Evolutionary conservation across 2,329 filamentous ascomycete genomes (phyloP).

Genomic region (Atkinsonella texensis): DNA sequence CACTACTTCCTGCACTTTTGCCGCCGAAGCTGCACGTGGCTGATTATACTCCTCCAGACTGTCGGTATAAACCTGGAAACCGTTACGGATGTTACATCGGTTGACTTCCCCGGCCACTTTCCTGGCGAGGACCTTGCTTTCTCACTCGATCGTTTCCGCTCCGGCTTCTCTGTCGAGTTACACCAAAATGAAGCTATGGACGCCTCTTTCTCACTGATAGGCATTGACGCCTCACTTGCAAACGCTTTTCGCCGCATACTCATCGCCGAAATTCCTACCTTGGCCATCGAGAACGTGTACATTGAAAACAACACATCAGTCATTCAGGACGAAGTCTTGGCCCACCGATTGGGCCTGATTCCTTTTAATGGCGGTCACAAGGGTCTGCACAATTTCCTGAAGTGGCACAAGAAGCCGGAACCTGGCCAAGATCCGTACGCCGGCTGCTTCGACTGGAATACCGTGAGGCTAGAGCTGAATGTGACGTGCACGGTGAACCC

Average conservation of each 20-base stretch:
- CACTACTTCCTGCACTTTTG: background rate
- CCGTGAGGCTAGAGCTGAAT: slow-evolving; percentile 64
- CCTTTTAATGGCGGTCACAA: slow-evolving; percentile 71
- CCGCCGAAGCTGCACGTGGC: background rate
- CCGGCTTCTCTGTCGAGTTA: slow-evolving; percentile 64
- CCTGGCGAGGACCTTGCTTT: slow-evolving; percentile 79
- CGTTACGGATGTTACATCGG: slow-evolving; percentile 77
- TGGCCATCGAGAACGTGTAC: slow-evolving; percentile 90
- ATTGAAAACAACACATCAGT: slow-evolving; percentile 95
- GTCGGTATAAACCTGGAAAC: slow-evolving; percentile 84
- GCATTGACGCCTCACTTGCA: slow-evolving; percentile 82
- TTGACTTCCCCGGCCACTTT: slow-evolving; percentile 85
- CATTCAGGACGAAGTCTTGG: slow-evolving; percentile 93
- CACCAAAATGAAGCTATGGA: slow-evolving; percentile 71
- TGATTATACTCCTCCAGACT: slow-evolving; percentile 39
- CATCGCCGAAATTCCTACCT: slow-evolving; percentile 83
- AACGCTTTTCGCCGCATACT: slow-evolving; percentile 97
- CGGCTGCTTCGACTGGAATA: slow-evolving; percentile 69
- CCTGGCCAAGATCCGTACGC: slow-evolving; percentile 49
- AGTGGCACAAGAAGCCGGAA: slow-evolving; percentile 64
- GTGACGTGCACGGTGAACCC: slow-evolving; percentile 71
- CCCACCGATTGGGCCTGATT: slow-evolving; percentile 79
- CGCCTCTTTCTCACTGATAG: slow-evolving; percentile 80
- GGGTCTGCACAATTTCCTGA: slow-evolving; percentile 65
- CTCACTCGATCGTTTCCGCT: slow-evolving; percentile 59